phyloP scores from a whole-genome alignment of 257 asterid species.

The Craterostigma plantagineum region DNA sequence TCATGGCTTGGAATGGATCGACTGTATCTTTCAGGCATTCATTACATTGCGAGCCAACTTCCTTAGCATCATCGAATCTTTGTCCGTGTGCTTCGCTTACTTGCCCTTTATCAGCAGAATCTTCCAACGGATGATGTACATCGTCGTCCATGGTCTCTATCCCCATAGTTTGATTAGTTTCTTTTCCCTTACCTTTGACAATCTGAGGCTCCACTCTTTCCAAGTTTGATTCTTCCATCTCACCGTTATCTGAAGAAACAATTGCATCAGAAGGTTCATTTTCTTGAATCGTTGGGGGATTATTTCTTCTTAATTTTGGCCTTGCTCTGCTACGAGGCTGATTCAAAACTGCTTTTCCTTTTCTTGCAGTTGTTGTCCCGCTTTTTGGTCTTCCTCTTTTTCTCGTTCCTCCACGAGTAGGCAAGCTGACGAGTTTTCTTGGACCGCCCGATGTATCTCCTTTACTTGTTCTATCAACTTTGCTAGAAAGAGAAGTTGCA shows the following conservation, averaged over 20 bases:
- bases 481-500: slow-evolving; percentile 13
- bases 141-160: no score
- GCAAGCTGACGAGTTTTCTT: slow-evolving; percentile 26
- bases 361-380: slow-evolving; percentile 3
- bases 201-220: no score
- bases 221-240: slow-evolving; percentile 1
- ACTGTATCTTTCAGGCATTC: slow-evolving; percentile 14
- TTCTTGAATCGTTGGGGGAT: slow-evolving; percentile 13
- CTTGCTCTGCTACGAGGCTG: slow-evolving; percentile 19
- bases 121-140: no score
- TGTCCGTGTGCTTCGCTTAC: slow-evolving; percentile 2
- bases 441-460: slow-evolving; percentile 13
- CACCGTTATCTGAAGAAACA: slow-evolving; percentile 6
- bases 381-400: slow-evolving; percentile 7
- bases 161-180: no score
- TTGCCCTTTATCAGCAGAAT: neutral
- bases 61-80: slow-evolving; percentile 12
- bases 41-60: slow-evolving; percentile 12
- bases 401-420: slow-evolving; percentile 13
- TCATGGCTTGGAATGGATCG: slow-evolving; percentile 64
- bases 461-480: slow-evolving; percentile 13
- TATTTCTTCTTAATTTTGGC: slow-evolving; percentile 14
- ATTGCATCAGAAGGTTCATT: slow-evolving; percentile 15
- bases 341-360: slow-evolving; percentile 7
- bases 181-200: no score